Base-by-base conservation (phyloP, 345 rosid genomes). In the Fremontodendron californicum region DNA sequence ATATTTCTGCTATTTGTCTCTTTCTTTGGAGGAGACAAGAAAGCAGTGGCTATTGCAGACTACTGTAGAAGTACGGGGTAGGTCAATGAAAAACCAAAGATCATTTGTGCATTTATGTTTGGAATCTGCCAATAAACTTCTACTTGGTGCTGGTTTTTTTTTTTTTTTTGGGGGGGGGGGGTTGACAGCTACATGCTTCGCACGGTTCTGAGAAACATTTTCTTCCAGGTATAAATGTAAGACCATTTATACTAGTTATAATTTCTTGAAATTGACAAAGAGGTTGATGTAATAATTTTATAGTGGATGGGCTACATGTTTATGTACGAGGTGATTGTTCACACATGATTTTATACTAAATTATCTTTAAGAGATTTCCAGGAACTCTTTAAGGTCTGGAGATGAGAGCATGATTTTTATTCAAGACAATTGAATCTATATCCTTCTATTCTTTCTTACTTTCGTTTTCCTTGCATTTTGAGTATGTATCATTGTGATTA, bases 291-390 rank as follows among this genome's bases (percentile, higher is more conserved):
- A 74, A 93, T 96, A 78, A 86, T 96, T 70, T 96, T 98, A 29
- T 96, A 96, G 77, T 96, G 99, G 99, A 96, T 96, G 99, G 99
- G 99, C 71, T 93, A 92, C 89, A 89, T 93, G 99, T 97, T 96
- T 85, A 82, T 96, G 73, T 93, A 92, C 83, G 99, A 96, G 98
- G 98, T 92, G 75, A 82, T 75, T 82, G 61, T 72, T 67, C 80
- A 49, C 45, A 4, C 21, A 12, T 80, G 55, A 61, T 75, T 77
- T 15, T 68, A 39, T 79, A 29, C 31, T 3, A 49, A 46, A 39
- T 37, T 8, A 52, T 31, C 55, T 70, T 74, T 15, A 60, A 73
- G 46, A 81, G 75, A 75, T 61, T 49, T 72, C 73, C 42, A 7
- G 43, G 60, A 63, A 75, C 62, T 19, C 37, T 54, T 31, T 8